Conservation (phyloP, 257 asterid genomes). For the Knoxia roxburghii region DNA sequence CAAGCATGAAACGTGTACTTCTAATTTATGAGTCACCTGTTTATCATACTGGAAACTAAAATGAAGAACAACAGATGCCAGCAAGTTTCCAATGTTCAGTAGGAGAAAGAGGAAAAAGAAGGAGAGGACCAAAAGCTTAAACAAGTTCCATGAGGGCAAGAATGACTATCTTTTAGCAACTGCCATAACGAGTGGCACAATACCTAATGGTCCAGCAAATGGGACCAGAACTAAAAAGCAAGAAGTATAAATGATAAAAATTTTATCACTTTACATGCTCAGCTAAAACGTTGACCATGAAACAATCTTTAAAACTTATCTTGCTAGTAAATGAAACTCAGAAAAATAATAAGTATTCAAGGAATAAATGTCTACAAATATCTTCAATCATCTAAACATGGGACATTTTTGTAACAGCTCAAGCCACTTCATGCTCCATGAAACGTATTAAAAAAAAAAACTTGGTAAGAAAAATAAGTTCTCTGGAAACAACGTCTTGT, state of each 20-base stretch:
- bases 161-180: neutral
- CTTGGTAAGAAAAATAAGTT: neutral
- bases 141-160: neutral
- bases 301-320: neutral
- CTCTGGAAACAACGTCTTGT: neutral
- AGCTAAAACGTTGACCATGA: neutral
- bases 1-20: too few relatives aligned
- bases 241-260: neutral
- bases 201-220: neutral
- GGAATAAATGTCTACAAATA: neutral
- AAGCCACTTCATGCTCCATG: neutral
- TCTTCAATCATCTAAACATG: neutral
- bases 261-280: too few relatives aligned
- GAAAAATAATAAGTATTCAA: neutral
- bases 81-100: neutral
- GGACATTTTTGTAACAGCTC: neutral
- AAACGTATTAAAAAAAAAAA: neutral
- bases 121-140: neutral
- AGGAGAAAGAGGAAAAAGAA: neutral
- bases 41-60: too few relatives aligned
- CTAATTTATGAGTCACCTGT: too few relatives aligned
- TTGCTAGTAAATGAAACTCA: neutral
- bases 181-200: neutral
- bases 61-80: neutral
- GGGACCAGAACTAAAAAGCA: neutral